These are phyloP conservation scores for Mucor sp. DNA, from an alignment of 371 early-diverging fungal species.

Conservation along the genomic window DNA sequence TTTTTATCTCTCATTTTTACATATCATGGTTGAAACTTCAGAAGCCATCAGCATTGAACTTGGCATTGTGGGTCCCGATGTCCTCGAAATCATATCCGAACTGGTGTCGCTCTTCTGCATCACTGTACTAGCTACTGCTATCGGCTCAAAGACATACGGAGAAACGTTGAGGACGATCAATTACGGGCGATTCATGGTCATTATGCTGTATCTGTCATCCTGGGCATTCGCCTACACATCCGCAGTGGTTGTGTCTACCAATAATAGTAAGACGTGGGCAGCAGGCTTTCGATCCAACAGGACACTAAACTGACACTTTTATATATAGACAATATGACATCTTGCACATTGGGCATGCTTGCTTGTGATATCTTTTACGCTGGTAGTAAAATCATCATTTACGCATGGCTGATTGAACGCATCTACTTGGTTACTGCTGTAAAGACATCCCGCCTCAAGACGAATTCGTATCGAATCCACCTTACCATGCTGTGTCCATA, in stretches of 20 bases:
- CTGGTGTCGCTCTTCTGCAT: slow-evolving; percentile 42
- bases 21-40: slow-evolving; percentile 2
- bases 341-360: slow-evolving; percentile 49
- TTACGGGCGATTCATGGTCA: slow-evolving; percentile 44
- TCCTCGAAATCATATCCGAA: slow-evolving; percentile 41
- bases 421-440: slow-evolving; percentile 50
- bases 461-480: slow-evolving; percentile 49
- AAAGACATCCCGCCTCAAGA: slow-evolving; percentile 43
- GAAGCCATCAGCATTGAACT: slow-evolving; percentile 4
- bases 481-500: slow-evolving; percentile 50
- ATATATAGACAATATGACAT: slow-evolving; percentile 39
- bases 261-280: slow-evolving; percentile 31
- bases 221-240: slow-evolving; percentile 46
- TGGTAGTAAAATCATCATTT: slow-evolving; percentile 50
- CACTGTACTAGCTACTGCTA: slow-evolving; percentile 35
- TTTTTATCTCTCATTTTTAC: not conserved
- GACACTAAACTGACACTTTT: not conserved
- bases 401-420: slow-evolving; percentile 54
- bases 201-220: slow-evolving; percentile 35
- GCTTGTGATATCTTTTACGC: slow-evolving; percentile 54
- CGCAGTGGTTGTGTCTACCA: slow-evolving; percentile 45
- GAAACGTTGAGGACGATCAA: slow-evolving; percentile 37
- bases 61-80: slow-evolving; percentile 37
- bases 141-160: slow-evolving; percentile 45
- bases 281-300: not conserved